A percentile compares a stretch with the other conserved stretches of the same genome.
These are phyloP conservation scores for Symbiodinium natans DNA, from an alignment of 73 alveolate genomes.

Conservation along the genomic window DNA sequence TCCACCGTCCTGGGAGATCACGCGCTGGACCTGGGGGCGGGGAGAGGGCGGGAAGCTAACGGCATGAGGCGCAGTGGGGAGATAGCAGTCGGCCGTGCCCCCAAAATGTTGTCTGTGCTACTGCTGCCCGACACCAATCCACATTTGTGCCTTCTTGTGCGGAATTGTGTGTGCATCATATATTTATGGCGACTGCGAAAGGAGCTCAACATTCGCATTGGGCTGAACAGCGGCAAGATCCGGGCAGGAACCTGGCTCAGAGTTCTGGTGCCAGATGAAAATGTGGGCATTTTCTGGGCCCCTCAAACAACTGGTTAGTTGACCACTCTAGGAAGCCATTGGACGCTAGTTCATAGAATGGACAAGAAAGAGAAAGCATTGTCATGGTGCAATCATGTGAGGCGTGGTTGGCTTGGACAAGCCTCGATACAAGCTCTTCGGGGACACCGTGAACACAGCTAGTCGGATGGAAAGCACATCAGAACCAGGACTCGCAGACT, in stretches of 20 bases:
- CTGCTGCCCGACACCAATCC: background rate
- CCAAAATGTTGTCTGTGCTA: too few species aligned
- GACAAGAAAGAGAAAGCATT: background rate
- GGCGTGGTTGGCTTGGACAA: constrained; percentile 93
- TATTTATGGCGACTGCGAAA: too few species aligned
- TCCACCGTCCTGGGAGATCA: constrained; percentile 46
- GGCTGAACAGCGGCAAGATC: constrained; percentile 76
- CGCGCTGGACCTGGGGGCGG: constrained; percentile 15
- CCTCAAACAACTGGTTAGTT: background rate
- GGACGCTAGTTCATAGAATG: background rate
- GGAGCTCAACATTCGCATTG: constrained; percentile 82
- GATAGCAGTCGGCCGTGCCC: too few species aligned
- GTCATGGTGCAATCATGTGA: background rate
- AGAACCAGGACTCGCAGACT: constrained; percentile 34
- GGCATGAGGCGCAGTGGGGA: too few species aligned
- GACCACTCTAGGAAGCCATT: background rate
- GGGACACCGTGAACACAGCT: constrained; percentile 93
- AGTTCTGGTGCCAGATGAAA: background rate
- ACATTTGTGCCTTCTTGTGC: background rate
- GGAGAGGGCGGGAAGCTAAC: background rate
- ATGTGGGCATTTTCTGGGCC: background rate
- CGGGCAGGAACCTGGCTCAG: constrained; percentile 62
- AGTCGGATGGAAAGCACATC: constrained; percentile 93
- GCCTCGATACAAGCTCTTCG: constrained; percentile 93
- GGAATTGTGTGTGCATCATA: background rate